These are phyloP conservation scores for Yamadazyma olivae DNA, from an alignment of 805 yeast genomes.

Conservation along the genomic window DNA sequence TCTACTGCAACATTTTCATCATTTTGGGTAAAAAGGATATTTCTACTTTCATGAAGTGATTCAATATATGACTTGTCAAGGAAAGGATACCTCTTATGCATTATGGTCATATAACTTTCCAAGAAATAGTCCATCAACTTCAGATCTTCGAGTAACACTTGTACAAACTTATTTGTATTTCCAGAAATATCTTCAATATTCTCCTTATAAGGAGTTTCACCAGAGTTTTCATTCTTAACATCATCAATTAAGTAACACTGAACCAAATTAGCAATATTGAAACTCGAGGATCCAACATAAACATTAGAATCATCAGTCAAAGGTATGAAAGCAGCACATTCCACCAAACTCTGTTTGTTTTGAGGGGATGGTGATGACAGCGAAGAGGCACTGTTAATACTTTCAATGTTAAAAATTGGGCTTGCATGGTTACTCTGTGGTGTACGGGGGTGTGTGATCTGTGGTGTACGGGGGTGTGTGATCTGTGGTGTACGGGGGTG, in stretches of 20 bases:
- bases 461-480: no score
- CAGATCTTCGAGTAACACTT: conserved; percentile 1
- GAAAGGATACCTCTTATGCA: conserved; percentile 8
- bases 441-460: no score
- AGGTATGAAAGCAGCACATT: conserved; percentile 9
- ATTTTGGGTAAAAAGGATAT: not conserved
- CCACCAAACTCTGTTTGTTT: conserved; percentile 2
- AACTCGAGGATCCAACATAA: conserved; percentile 7
- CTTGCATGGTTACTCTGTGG: no score
- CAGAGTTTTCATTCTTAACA: not conserved
- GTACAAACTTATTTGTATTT: not conserved
- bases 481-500: no score
- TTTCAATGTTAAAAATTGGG: not conserved
- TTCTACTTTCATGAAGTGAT: conserved; percentile 2
- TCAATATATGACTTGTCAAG: not conserved
- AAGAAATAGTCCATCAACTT: conserved; percentile 3
- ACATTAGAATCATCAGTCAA: conserved; percentile 5
- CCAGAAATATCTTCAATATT: conserved; percentile 1
- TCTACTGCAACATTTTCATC: not conserved
- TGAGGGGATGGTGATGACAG: not conserved
- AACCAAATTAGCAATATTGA: conserved; percentile 6
- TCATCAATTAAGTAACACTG: conserved; percentile 4
- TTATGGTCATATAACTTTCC: conserved; percentile 4
- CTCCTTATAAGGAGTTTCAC: not conserved
- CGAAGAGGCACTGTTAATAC: not conserved